These are phyloP conservation scores for Houttuynia cordata DNA, from an alignment of 164 flowering plant genomes.

Conservation along the genomic window DNA sequence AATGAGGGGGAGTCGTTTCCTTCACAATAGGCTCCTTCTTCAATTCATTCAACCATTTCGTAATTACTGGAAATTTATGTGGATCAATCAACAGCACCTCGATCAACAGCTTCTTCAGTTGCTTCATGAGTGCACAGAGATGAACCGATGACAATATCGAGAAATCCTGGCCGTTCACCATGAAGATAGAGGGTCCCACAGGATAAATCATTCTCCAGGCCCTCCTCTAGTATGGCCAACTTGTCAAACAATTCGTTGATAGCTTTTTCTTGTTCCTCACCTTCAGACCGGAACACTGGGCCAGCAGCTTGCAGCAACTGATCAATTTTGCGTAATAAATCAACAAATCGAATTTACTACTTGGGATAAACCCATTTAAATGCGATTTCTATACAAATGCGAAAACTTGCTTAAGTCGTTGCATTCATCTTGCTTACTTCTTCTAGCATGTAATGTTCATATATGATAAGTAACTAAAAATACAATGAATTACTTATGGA, in stretches of 20 bases:
- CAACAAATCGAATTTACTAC: too few relatives aligned
- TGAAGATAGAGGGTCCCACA: slow-evolving; percentile 2
- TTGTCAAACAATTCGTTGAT: slow-evolving; percentile 12
- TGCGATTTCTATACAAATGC: too few relatives aligned
- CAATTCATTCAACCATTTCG: neutral
- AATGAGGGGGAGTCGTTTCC: slow-evolving; percentile 1
- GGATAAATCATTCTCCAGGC: slow-evolving; percentile 6
- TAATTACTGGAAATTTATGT: neutral
- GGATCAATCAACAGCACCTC: neutral
- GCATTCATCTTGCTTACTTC: too few relatives aligned
- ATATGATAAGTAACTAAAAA: too few relatives aligned
- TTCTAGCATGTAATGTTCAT: too few relatives aligned
- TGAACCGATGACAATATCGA: slow-evolving; percentile 3
- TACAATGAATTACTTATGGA: too few relatives aligned
- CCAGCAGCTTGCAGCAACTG: too few relatives aligned
- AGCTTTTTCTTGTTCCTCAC: slow-evolving; percentile 20
- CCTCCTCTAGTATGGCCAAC: slow-evolving; percentile 17
- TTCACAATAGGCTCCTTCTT: slow-evolving; percentile 1
- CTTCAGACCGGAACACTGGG: neutral
- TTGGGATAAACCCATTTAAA: too few relatives aligned
- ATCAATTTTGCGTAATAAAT: too few relatives aligned
- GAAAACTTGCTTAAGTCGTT: too few relatives aligned
- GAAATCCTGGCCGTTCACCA: slow-evolving; percentile 3
- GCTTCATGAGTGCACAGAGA: neutral
- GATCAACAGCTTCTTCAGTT: neutral